A percentile compares a stretch with the other conserved stretches of the same genome.
Evolutionary conservation across 1,284 basidiomycete species (phyloP).

Genomic region (Boletus sp.): DNA sequence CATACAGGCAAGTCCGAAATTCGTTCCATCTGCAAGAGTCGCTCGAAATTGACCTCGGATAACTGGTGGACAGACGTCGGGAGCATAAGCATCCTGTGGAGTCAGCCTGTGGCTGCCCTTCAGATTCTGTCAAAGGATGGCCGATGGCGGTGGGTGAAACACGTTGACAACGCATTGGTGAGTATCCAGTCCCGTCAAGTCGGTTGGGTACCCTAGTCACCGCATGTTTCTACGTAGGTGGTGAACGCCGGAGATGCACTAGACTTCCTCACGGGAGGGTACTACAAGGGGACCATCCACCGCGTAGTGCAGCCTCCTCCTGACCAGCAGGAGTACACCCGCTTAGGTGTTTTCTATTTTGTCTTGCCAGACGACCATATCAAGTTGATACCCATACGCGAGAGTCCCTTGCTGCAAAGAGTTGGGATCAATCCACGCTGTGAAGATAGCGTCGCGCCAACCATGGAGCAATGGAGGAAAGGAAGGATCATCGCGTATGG

Average conservation of each 20-base stretch:
- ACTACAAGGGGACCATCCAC: conserved; percentile 46
- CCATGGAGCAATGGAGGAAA: conserved; percentile 40
- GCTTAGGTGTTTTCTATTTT: conserved; percentile 47
- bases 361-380: conserved; percentile 31
- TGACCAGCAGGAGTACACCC: conserved; percentile 39
- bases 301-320: conserved; percentile 42
- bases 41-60: not conserved
- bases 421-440: conserved; percentile 33
- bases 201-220: not conserved
- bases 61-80: conserved; percentile 45
- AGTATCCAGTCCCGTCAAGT: conserved; percentile 1
- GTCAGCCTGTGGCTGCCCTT: conserved; percentile 55
- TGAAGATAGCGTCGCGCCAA: conserved; percentile 35
- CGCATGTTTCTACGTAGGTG: conserved; percentile 37
- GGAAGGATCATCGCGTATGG: conserved; percentile 39
- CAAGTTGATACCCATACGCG: conserved; percentile 30
- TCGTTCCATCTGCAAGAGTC: not conserved
- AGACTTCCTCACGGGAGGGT: conserved; percentile 53
- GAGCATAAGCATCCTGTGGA: conserved; percentile 56
- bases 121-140: conserved; percentile 53
- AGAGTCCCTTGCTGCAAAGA: conserved; percentile 32
- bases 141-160: conserved; percentile 56
- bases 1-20: conserved; percentile 46
- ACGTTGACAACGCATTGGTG: conserved; percentile 58
- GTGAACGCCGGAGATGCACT: conserved; percentile 59